phyloP scores from a whole-genome alignment of 257 asterid genomes.

The Nicotiana noctiflora region DNA sequence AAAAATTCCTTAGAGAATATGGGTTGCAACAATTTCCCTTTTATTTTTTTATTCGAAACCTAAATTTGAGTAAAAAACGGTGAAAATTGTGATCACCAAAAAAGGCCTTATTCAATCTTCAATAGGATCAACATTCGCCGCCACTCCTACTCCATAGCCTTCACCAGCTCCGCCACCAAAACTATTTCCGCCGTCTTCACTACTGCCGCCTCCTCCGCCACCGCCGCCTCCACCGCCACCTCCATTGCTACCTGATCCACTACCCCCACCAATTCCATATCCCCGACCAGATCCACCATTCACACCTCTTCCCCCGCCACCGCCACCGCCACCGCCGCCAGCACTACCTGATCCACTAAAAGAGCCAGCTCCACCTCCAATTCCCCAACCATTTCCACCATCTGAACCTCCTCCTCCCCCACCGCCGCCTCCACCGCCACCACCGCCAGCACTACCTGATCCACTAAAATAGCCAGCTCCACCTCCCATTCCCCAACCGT shows the following conservation, averaged over 20 bases:
- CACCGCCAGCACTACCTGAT: neutral
- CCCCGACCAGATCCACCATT: neutral
- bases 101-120: too few species aligned
- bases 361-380: neutral
- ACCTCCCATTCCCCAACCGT: neutral
- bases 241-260: neutral
- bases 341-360: neutral
- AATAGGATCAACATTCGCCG: too few species aligned
- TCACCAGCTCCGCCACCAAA: conserved; percentile 1
- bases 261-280: neutral
- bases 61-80: too few species aligned
- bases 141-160: neutral
- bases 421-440: neutral
- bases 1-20: neutral
- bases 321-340: neutral
- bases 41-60: too few species aligned
- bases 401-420: neutral
- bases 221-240: neutral
- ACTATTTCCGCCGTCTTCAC: neutral
- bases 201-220: neutral
- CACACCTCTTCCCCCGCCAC: neutral
- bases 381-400: neutral
- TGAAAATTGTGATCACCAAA: too few species aligned
- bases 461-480: neutral
- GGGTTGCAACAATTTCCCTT: neutral